Base-by-base conservation (phyloP, 164 flowering plant species). In the Vitis cinerea region DNA sequence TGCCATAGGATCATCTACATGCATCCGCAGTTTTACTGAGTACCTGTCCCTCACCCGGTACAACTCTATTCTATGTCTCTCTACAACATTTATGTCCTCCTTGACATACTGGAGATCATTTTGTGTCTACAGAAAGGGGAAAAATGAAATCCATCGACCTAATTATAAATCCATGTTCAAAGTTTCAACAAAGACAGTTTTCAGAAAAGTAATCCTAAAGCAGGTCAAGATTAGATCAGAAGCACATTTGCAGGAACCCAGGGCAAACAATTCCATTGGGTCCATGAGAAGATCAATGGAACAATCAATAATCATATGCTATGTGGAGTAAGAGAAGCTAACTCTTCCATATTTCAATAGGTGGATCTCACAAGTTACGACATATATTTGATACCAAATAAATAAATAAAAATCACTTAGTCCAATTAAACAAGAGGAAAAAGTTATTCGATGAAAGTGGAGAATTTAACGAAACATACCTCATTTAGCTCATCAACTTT, bases 401-500 rank as follows among this genome's bases (percentile, higher is more conserved):
- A 37, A 37, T 37, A 37, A 37, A 62, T 30, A 9, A 63, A 49
- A 5, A 67, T 27, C n/a, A 61, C 8, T 14, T 52, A 37, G 66
- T 57, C 16, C 47, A 23, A 50, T 31, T 8, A 44, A 58, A 17
- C 16, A 13, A 59, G 10, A 51, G 1, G 51, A 9, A 7, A 37
- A 37, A 37, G 44, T 37, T 37, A 37, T 37, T 37, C 44, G 7
- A 37, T 37, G 44, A 37, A 37, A 37, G 7, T 37, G 19, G n/a
- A n/a, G 8, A 55, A 52, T 27, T 55, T 4, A 29, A 37, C 1
- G n/a, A 6, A 63, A 56, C 74, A 48, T 53, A 95, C 99, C 99
- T 92, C 93, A 71, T 81, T 87, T 56, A 96, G 81, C 83, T 93
- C 98, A 16, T 91, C 93, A 74, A 85, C 80, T 74, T 92, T 96